These are phyloP conservation scores for Macrolepiota dolichaula DNA, from an alignment of 768 basidiomycete species.

Conservation along the genomic window DNA sequence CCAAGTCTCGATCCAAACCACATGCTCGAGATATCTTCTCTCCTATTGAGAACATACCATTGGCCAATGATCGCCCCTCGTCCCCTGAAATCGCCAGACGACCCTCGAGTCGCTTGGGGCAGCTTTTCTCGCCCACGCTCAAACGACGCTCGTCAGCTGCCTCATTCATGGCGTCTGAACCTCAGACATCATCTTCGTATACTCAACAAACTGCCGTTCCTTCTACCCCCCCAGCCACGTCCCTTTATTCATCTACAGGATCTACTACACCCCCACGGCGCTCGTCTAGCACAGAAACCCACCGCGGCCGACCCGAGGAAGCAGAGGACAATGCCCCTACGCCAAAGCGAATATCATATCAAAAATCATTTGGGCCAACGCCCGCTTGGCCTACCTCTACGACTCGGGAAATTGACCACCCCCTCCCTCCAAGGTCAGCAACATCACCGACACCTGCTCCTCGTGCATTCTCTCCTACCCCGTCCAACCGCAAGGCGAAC, in stretches of 20 bases:
- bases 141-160: constrained; percentile 21
- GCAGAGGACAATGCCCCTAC: not conserved
- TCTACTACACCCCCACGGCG: not conserved
- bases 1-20: constrained; percentile 22
- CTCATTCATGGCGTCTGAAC: constrained; percentile 21
- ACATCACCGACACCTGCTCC: constrained; percentile 17
- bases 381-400: not conserved
- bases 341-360: not conserved
- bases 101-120: constrained; percentile 34
- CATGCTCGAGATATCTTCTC: constrained; percentile 33
- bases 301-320: not conserved
- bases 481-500: constrained; percentile 22
- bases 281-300: constrained; percentile 1
- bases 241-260: not conserved
- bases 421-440: not conserved
- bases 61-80: constrained; percentile 9
- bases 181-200: not conserved
- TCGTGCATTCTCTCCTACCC: constrained; percentile 31
- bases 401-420: not conserved
- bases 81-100: constrained; percentile 28
- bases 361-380: not conserved
- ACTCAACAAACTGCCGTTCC: not conserved
- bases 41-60: constrained; percentile 15
- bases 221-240: not conserved
- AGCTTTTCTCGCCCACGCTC: constrained; percentile 29